Evolutionary conservation across 2,329 filamentous ascomycete species (phyloP), one percentile per base, ranked within the genome.

Genomic region (Alternaria conjuncta): DNA sequence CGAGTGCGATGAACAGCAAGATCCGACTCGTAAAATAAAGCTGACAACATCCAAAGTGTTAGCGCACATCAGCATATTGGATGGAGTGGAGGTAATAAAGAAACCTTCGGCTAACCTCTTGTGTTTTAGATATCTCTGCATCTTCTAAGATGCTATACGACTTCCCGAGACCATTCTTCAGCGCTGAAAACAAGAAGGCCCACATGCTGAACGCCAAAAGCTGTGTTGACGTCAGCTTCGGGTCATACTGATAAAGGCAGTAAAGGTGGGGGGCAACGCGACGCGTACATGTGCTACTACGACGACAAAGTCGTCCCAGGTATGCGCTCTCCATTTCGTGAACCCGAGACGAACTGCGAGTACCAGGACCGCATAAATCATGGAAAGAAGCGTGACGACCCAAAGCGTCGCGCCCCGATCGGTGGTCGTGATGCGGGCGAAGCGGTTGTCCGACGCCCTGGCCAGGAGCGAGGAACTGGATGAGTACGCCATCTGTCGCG

Each of bases 361-460:
- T 30, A 61, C 51, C 12, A 64, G 23, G 4, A 54, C 23, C 20
- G 61, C 20, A 30, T 61, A 64, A 5, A 61, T 57, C 7, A 47
- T 26, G 13, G 57, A 56, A 13, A 64, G 28, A 20, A 64, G 13
- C 15, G 57, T 20, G 21, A n/a, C 21, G 6, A 61, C 36, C 61
- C 61, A 64, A 18, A 64, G 36, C 12, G 21, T n/a, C n/a, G 61
- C 61, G 45, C 61, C 60, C 28, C 49, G 61, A 21, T 64, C 45
- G 28, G 56, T 13, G 15, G 57, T 12, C 1, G 61, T 64, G 15
- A 61, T 43, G 11, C 20, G 61, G 10, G 57, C 36, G 11, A 64
- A 64, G 36, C 61, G 61, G 7, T 51, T 45, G 18, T 53, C 61
- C n/a, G 51, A 10, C 20, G 25, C 60, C 30, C 56, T 43, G 20